phyloP scores from a whole-genome alignment of 2,329 filamentous ascomycete genomes.

The Elsinoe batatas region DNA sequence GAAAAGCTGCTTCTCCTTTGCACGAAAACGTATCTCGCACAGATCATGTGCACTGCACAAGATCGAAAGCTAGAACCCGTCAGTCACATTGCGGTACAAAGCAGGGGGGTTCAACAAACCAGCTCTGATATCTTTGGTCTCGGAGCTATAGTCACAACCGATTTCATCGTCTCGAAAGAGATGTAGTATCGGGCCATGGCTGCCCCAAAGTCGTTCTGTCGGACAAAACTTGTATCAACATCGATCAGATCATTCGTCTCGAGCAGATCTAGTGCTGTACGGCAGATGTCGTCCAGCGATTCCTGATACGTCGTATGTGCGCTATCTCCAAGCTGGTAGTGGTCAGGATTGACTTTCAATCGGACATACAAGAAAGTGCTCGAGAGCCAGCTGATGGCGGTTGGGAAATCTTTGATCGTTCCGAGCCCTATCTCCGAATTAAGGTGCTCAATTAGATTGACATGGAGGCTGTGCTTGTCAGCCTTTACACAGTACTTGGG shows the following conservation, averaged over 20 bases:
- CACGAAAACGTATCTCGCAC: constrained; percentile 59
- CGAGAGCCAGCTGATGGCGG: constrained; percentile 63
- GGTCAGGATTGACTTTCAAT: constrained; percentile 56
- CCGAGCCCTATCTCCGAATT: constrained; percentile 75
- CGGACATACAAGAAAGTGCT: constrained; percentile 72
- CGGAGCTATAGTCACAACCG: constrained; percentile 52
- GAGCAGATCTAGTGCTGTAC: constrained; percentile 56
- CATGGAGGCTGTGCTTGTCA: constrained; percentile 49
- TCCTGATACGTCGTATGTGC: constrained; percentile 48
- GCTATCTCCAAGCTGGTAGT: constrained; percentile 55
- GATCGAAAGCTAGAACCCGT: constrained; percentile 46
- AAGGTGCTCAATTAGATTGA: constrained; percentile 70
- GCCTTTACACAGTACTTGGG: neutral
- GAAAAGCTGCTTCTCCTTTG: constrained; percentile 58
- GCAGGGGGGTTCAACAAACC: constrained; percentile 39
- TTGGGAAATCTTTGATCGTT: constrained; percentile 54
- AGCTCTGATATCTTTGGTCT: constrained; percentile 56
- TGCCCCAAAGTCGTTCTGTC: constrained; percentile 61
- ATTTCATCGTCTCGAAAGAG: constrained; percentile 68
- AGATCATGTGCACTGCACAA: constrained; percentile 64
- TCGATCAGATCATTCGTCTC: constrained; percentile 50
- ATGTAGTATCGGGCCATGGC: constrained; percentile 80
- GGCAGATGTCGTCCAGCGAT: constrained; percentile 60
- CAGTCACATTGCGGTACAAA: neutral
- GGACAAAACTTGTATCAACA: constrained; percentile 36